These are phyloP conservation scores for Begonia masoniana DNA, from an alignment of 306 rosid species.

Conservation along the genomic window DNA sequence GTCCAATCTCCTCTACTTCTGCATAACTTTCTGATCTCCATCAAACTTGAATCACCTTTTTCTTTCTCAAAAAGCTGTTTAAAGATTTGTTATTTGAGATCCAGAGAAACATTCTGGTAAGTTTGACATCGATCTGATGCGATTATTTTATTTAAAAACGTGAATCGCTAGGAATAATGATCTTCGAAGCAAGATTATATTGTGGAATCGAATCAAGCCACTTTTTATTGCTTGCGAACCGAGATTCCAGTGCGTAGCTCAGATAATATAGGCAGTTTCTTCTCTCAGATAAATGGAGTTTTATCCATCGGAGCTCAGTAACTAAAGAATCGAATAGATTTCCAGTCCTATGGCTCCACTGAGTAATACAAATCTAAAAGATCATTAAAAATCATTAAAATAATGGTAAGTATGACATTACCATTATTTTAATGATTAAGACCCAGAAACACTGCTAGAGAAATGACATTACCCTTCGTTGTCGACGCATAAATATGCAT, in stretches of 20 bases:
- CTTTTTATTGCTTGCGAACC: slow-evolving; percentile 3
- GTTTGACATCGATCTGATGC: background rate
- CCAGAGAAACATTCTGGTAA: background rate
- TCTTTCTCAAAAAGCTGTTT: background rate
- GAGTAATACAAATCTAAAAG: slow-evolving; percentile 1
- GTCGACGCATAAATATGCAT: no score
- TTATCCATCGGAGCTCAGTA: slow-evolving; percentile 23
- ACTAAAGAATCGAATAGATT: slow-evolving; percentile 5
- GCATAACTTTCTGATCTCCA: background rate
- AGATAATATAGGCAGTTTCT: background rate
- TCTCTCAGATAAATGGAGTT: background rate
- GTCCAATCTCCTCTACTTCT: no score
- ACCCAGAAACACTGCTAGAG: no score
- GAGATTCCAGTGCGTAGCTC: background rate
- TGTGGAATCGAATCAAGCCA: slow-evolving; percentile 22
- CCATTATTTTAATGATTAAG: no score
- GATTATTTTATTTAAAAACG: background rate
- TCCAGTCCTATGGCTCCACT: slow-evolving; percentile 23
- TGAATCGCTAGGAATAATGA: background rate
- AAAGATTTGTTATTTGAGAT: background rate
- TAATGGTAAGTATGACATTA: no score
- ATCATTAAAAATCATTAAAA: no score
- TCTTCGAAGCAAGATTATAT: slow-evolving; percentile 14
- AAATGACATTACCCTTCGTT: no score
- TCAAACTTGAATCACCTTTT: background rate